phyloP scores from a whole-genome alignment of 2,329 filamentous ascomycete species.

The Fusarium protoensiforme region DNA sequence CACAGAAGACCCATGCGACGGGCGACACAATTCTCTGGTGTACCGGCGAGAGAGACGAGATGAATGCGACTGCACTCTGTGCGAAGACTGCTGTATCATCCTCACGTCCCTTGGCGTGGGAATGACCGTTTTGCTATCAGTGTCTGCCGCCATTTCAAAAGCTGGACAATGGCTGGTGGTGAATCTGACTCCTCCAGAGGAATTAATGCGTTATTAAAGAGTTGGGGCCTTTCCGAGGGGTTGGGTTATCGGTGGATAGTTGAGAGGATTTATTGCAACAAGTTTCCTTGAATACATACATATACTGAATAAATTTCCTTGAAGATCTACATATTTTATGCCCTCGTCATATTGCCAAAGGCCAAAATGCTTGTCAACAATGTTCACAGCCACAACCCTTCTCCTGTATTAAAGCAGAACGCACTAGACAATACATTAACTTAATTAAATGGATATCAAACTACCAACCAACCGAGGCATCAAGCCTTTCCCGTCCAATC shows the following conservation, averaged over 20 bases:
- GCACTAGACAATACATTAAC: conserved; percentile 28
- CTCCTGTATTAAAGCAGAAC: neutral
- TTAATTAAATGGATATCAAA: conserved; percentile 27
- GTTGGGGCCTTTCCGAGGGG: neutral
- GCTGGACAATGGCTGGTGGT: neutral
- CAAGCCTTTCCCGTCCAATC: conserved; percentile 14
- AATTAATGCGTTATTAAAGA: neutral
- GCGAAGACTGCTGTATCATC: neutral
- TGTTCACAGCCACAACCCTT: neutral
- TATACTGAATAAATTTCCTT: neutral
- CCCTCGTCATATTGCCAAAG: neutral
- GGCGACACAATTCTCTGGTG: neutral
- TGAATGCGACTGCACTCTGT: neutral
- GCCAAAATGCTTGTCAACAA: neutral
- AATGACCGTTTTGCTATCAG: neutral
- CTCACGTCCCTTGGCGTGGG: neutral
- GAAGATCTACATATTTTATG: neutral
- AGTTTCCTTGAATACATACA: neutral
- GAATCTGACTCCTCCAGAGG: neutral
- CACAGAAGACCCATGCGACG: neutral
- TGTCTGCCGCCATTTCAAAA: neutral
- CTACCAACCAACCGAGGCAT: conserved; percentile 10
- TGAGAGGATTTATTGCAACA: neutral
- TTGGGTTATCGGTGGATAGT: neutral
- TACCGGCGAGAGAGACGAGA: neutral